Percentiles rank a stretch among this genome's conserved stretches.
phyloP scores from a whole-genome alignment of 2,329 filamentous ascomycete genomes.

The Xylaria multiplex region DNA sequence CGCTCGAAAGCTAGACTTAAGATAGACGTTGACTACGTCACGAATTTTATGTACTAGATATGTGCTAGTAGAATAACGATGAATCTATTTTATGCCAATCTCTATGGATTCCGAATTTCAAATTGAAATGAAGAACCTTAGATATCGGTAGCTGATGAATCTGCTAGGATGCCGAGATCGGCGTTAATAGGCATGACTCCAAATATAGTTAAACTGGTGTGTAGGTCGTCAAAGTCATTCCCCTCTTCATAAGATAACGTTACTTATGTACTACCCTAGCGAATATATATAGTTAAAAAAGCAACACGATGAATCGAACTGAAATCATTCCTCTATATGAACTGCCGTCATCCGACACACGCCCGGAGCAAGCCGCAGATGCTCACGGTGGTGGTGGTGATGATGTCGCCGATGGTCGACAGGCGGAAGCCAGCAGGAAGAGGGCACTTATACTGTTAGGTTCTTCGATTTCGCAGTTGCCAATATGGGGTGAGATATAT shows the following conservation, averaged over 20 bases:
- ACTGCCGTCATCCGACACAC: constrained; percentile 2
- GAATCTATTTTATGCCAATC: background rate
- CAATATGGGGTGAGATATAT: constrained; percentile 59
- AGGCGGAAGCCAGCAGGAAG: constrained; percentile 35
- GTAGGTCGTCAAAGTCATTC: constrained; percentile 13
- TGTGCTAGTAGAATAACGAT: background rate
- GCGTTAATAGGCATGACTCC: constrained; percentile 15
- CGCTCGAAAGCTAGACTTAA: background rate
- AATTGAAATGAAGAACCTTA: background rate
- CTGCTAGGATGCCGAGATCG: constrained; percentile 28
- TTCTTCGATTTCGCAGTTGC: constrained; percentile 58
- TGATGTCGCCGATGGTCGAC: constrained; percentile 26
- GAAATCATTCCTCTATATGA: constrained; percentile 28
- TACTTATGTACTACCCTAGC: background rate
- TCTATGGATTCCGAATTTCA: background rate
- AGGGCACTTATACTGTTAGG: constrained; percentile 54
- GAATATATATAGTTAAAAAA: background rate
- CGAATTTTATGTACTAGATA: background rate
- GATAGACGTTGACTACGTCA: background rate
- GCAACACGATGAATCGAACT: constrained; percentile 30
- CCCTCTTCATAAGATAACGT: background rate
- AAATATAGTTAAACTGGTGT: constrained; percentile 1
- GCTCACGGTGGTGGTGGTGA: background rate
- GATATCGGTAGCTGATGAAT: constrained; percentile 14
- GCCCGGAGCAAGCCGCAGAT: constrained; percentile 6